Percentiles rank a stretch among this genome's conserved stretches.
These are phyloP conservation scores for Candida mesenterica DNA, from an alignment of 1,139 yeast genomes.

Conservation along the genomic window DNA sequence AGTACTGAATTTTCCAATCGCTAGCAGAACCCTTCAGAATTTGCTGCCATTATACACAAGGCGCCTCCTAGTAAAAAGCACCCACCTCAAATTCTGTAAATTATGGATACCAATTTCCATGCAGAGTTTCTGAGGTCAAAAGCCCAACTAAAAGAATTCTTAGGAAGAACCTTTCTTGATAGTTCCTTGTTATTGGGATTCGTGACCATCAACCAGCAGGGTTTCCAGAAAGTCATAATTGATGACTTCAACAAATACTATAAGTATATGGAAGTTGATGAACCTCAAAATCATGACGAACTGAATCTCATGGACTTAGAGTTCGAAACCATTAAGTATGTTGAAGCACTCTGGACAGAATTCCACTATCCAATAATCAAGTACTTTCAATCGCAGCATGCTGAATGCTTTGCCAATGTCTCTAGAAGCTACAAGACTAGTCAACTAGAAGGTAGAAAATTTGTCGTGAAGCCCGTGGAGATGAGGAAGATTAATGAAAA, in stretches of 20 bases:
- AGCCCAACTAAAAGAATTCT: constrained; percentile 28
- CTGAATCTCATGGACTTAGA: constrained; percentile 17
- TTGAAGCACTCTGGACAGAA: constrained; percentile 57
- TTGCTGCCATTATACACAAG: too few relatives aligned
- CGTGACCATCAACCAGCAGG: constrained; percentile 41
- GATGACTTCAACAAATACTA: constrained; percentile 31
- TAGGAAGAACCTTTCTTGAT: constrained; percentile 35
- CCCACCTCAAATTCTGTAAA: neutral
- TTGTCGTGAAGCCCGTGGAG: constrained; percentile 46
- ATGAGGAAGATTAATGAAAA: constrained; percentile 54
- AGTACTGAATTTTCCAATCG: too few relatives aligned
- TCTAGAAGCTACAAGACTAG: constrained; percentile 13
- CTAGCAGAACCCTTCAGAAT: too few relatives aligned
- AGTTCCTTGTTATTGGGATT: constrained; percentile 47
- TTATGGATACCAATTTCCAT: constrained; percentile 4
- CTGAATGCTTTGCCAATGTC: constrained; percentile 22
- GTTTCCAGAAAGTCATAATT: constrained; percentile 38
- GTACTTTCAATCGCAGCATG: constrained; percentile 47
- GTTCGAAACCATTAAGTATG: constrained; percentile 32
- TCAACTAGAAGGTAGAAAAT: constrained; percentile 20
- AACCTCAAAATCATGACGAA: constrained; percentile 4
- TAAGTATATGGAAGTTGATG: constrained; percentile 5
- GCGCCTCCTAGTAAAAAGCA: too few relatives aligned
- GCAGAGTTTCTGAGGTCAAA: constrained; percentile 14
- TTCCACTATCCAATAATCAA: constrained; percentile 65